Conservation (phyloP, 345 rosid genomes). For the Linum lewisii region DNA sequence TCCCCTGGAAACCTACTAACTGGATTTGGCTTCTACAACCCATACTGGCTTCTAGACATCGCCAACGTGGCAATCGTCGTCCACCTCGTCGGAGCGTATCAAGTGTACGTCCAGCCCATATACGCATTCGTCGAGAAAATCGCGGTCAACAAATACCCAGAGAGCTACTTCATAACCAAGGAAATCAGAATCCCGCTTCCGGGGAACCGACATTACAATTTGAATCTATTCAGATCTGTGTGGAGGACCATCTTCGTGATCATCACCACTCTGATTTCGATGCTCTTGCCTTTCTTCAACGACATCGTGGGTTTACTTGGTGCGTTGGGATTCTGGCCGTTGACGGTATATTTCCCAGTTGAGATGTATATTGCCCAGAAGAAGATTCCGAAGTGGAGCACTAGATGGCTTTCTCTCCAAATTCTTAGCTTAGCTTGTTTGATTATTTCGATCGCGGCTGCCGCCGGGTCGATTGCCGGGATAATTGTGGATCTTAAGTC, state of each 20-base stretch:
- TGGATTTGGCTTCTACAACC: conserved; percentile 1
- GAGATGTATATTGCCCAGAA: conserved; percentile 1
- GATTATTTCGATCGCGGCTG: neutral
- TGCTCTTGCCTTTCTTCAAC: conserved; percentile 3
- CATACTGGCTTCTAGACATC: neutral
- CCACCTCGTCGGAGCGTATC: conserved; percentile 2
- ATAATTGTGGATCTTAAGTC: neutral
- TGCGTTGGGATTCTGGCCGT: neutral
- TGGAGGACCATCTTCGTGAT: conserved; percentile 1
- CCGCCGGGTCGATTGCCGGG: neutral
- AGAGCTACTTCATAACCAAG: conserved; percentile 1
- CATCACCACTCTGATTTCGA: neutral
- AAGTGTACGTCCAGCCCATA: neutral
- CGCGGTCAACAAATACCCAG: neutral
- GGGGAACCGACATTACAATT: neutral
- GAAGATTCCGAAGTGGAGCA: conserved; percentile 4
- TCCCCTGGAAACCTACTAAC: neutral
- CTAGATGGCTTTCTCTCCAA: neutral
- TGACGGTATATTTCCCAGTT: neutral
- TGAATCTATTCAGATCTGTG: neutral
- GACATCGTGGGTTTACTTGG: neutral
- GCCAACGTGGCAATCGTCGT: neutral
- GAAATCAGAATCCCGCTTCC: conserved; percentile 3
- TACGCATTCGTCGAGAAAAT: neutral
- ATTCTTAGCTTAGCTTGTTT: neutral